Conservation (phyloP, 179 eudicot genomes). For the Camellia oleifera region DNA sequence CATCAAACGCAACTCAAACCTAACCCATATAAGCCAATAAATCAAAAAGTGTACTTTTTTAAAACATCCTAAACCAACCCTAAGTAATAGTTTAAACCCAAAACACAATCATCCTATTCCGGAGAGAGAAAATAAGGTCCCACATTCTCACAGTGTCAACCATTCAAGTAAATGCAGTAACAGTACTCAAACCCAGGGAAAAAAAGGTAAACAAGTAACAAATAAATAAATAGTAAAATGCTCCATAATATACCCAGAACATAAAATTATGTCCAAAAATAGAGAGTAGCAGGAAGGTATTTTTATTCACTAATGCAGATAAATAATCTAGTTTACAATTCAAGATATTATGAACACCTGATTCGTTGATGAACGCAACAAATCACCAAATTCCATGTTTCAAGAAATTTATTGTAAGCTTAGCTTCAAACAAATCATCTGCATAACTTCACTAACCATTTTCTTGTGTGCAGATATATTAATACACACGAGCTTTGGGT, state of each 20-base stretch:
- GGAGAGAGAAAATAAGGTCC: no score
- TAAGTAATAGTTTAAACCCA: no score
- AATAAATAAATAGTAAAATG: no score
- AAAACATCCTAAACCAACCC: no score
- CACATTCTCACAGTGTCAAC: no score
- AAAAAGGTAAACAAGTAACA: not conserved
- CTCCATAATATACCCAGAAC: not conserved
- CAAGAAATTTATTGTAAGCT: not conserved
- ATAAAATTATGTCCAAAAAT: not conserved
- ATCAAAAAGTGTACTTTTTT: no score
- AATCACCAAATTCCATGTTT: slow-evolving; percentile 5
- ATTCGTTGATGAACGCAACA: slow-evolving; percentile 9
- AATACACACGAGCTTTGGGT: slow-evolving; percentile 95
- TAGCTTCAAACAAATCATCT: slow-evolving; percentile 10
- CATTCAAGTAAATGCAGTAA: no score
- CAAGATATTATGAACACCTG: not conserved
- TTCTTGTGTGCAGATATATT: slow-evolving; percentile 5
- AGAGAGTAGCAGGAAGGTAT: not conserved
- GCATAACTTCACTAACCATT: not conserved
- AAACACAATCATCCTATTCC: no score
- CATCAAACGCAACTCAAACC: no score
- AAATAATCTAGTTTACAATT: not conserved
- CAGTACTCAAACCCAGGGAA: no score
- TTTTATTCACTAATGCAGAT: not conserved
- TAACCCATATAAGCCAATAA: no score